Evolutionary conservation across 2,329 filamentous ascomycete species (phyloP).

Genomic region (Epichloe gansuensis): DNA sequence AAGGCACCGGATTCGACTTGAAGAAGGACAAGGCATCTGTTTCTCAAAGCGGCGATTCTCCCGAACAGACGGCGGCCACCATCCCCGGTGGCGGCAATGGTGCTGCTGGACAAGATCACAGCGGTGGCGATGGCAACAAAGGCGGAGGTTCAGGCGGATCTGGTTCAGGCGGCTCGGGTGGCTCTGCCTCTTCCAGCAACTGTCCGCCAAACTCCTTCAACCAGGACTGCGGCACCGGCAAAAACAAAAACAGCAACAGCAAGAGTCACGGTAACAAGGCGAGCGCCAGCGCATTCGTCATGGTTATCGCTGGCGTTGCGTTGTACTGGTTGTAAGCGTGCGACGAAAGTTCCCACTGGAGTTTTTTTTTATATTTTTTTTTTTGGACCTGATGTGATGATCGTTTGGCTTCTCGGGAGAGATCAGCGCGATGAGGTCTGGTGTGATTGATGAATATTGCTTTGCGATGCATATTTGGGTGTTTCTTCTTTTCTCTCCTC

Average conservation of each 20-base stretch:
- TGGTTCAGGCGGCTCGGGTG: conserved; percentile 10
- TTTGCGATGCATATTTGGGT: no score
- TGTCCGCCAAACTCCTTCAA: conserved; percentile 28
- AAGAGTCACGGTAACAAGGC: conserved; percentile 20
- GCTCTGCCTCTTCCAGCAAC: conserved; percentile 13
- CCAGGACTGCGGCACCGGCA: conserved; percentile 23
- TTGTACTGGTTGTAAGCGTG: conserved; percentile 21
- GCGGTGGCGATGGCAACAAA: not conserved
- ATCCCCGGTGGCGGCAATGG: conserved; percentile 19
- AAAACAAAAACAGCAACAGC: conserved; percentile 14
- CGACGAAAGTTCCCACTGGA: no score
- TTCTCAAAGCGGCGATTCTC: conserved; percentile 9
- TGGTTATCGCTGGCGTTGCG: conserved; percentile 23
- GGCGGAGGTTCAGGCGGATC: conserved; percentile 16
- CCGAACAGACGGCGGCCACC: conserved; percentile 13
- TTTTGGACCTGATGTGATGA: no score
- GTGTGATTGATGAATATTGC: no score
- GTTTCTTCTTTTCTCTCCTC: not conserved
- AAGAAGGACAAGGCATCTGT: conserved; percentile 25
- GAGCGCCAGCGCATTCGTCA: conserved; percentile 23
- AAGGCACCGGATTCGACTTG: conserved; percentile 71
- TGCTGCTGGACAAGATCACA: conserved; percentile 14
- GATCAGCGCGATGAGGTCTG: no score
- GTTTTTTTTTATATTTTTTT: no score
- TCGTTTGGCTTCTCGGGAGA: no score